These are phyloP conservation scores for Monilinia laxa DNA, from an alignment of 2,329 filamentous ascomycete species.

Conservation along the genomic window DNA sequence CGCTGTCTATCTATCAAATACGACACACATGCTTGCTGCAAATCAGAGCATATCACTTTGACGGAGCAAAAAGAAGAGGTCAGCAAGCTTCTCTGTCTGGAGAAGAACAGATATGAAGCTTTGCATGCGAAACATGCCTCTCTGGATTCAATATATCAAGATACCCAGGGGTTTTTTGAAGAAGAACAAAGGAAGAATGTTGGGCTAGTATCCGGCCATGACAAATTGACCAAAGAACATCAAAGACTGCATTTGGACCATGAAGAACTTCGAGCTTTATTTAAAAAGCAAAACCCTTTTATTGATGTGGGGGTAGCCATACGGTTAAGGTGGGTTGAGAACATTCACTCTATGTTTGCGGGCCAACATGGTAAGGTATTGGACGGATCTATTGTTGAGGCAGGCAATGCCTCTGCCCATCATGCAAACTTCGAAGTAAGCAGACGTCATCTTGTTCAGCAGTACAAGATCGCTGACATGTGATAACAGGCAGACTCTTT, in stretches of 20 bases:
- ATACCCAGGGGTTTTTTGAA: too few relatives aligned
- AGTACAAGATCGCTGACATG: not conserved
- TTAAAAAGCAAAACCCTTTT: not conserved
- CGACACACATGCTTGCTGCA: too few relatives aligned
- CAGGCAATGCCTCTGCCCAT: not conserved
- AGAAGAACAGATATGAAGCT: too few relatives aligned
- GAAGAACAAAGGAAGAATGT: too few relatives aligned
- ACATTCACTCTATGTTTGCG: not conserved
- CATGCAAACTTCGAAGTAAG: not conserved
- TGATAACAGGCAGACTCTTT: not conserved
- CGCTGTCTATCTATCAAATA: too few relatives aligned
- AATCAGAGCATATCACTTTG: too few relatives aligned
- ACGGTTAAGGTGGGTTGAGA: not conserved
- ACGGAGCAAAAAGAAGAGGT: too few relatives aligned
- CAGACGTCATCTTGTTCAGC: not conserved
- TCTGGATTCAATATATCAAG: too few relatives aligned
- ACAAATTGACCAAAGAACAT: not conserved
- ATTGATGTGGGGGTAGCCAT: not conserved
- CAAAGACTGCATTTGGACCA: not conserved
- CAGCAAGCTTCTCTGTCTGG: too few relatives aligned
- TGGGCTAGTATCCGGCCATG: too few relatives aligned
- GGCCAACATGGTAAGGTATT: not conserved
- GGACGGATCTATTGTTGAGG: not conserved
- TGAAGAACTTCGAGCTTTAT: not conserved
- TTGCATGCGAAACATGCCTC: too few relatives aligned